Conservation (phyloP, 2,329 filamentous ascomycete genomes). For the Claviceps purpurea region DNA sequence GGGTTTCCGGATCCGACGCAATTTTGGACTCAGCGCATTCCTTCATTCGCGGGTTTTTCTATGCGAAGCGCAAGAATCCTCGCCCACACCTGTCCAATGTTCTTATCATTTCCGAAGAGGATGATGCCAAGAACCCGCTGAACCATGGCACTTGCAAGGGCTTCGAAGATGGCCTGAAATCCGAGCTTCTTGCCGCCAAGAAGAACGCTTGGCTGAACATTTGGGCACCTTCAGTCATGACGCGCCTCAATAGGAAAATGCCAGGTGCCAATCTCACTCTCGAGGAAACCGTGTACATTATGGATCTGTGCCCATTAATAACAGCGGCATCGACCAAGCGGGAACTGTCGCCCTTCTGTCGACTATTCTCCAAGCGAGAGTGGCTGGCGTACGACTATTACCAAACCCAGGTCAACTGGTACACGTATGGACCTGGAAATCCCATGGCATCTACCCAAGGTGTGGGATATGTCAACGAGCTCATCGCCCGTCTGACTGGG, state of each 20-base stretch:
- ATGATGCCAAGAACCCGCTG: conserved; percentile 65
- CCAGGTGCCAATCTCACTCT: conserved; percentile 51
- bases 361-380: conserved; percentile 57
- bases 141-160: conserved; percentile 57
- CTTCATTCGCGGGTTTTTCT: conserved; percentile 63
- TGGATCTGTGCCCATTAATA: conserved; percentile 82
- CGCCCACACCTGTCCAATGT: conserved; percentile 40
- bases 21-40: conserved; percentile 63
- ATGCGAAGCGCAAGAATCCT: conserved; percentile 20
- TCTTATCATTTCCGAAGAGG: conserved; percentile 53
- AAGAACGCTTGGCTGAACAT: conserved; percentile 44
- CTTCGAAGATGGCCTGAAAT: conserved; percentile 50
- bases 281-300: conserved; percentile 54
- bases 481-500: conserved; percentile 65
- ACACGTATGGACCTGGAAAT: conserved; percentile 66
- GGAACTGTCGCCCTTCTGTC: conserved; percentile 56
- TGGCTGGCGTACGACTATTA: conserved; percentile 75
- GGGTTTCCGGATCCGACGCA: conserved; percentile 55
- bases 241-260: conserved; percentile 55
- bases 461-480: conserved; percentile 77
- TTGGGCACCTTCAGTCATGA: conserved; percentile 55
- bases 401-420: conserved; percentile 70
- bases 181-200: conserved; percentile 32
- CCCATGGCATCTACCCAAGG: conserved; percentile 72
- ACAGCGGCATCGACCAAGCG: conserved; percentile 49